A percentile compares a stretch with the other conserved stretches of the same genome.
Evolutionary conservation across 1,139 yeast genomes (phyloP).

Genomic region (Pichia sp.): DNA sequence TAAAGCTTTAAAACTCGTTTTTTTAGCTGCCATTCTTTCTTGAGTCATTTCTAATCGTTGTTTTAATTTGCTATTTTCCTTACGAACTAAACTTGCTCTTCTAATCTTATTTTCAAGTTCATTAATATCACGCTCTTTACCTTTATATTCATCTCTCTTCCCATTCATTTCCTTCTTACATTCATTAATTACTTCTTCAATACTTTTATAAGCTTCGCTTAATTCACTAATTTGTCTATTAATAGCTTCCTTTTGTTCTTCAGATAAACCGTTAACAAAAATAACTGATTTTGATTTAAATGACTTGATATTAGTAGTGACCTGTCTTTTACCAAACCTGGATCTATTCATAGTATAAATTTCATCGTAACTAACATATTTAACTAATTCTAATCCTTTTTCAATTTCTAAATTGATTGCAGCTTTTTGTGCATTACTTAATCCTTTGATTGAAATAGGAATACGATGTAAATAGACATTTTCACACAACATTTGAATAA

Average conservation of each 20-base stretch:
- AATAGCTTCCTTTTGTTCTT: conserved; percentile 25
- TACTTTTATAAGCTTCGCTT: conserved; percentile 8
- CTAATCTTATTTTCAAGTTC: conserved; percentile 4
- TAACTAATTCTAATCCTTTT: conserved; percentile 42
- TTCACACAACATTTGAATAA: conserved; percentile 66
- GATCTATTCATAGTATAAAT: conserved; percentile 50
- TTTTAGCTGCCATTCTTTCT: conserved; percentile 26
- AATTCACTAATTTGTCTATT: conserved; percentile 19
- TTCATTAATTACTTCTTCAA: conserved; percentile 8
- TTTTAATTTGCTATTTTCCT: conserved; percentile 6
- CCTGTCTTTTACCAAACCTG: conserved; percentile 50
- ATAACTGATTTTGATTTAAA: conserved; percentile 23
- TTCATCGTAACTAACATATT: conserved; percentile 56
- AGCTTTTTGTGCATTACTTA: conserved; percentile 39
- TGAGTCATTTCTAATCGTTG: conserved; percentile 11
- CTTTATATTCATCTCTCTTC: conserved; percentile 9
- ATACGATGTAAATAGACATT: conserved; percentile 51
- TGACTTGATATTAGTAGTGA: conserved; percentile 31
- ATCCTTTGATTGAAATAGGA: conserved; percentile 51
- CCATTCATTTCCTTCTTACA: conserved; percentile 12
- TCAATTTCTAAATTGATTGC: conserved; percentile 22
- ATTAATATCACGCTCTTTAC: neutral
- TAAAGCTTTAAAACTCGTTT: conserved; percentile 19
- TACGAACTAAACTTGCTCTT: neutral
- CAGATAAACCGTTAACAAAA: conserved; percentile 41